Evolutionary conservation across 805 yeast species (phyloP), one percentile per base, ranked within the genome.

Genomic region (Wickerhamiella australiensis): DNA sequence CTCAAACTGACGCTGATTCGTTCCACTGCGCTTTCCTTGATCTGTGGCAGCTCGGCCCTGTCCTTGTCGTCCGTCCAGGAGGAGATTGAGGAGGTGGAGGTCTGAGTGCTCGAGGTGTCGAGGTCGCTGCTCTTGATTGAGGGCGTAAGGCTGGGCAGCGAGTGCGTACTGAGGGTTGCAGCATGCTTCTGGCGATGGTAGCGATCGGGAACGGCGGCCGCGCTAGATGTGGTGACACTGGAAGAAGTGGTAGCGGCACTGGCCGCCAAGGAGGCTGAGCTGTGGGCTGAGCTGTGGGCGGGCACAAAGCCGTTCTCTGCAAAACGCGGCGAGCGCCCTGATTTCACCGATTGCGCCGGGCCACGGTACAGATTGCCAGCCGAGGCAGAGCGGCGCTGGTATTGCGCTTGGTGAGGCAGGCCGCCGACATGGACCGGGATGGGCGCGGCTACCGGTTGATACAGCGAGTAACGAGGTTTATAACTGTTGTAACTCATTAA

Each of bases 91-190:
- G 51, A 43, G 3, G 50, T 46, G 13, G 51, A 42, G 15, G 51
- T 52, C 42, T 52, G 54, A 11, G 55, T 52, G 42, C 51, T 46
- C 31, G 46, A 33, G n/a, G 53, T 47, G 29, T 52, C 55, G 9
- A 52, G 26, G 17, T 52, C 55, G 12, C 49, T 29, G 37, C 53
- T 50, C 17, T 41, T 42, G 15, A 47, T 17, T 37, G 50, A 49
- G 5, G 52, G 52, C n/a, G 45, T 33, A 7, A 49, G 45, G 41
- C 51, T 49, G 12, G 51, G 48, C 17, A 44, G 45, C 22, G 40
- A 35, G 20, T 27, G 29, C 2, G 51, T 37, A 27, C 42, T 29
- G n/a, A 47, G 31, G 20, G 40, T 42, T 3, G 25, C 8, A 1
- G 45, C 42, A 17, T 47, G 49, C 25, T 51, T 47, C 33, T 44